Evolutionary conservation across 345 rosid species (phyloP).

Genomic region (Firmiana major): DNA sequence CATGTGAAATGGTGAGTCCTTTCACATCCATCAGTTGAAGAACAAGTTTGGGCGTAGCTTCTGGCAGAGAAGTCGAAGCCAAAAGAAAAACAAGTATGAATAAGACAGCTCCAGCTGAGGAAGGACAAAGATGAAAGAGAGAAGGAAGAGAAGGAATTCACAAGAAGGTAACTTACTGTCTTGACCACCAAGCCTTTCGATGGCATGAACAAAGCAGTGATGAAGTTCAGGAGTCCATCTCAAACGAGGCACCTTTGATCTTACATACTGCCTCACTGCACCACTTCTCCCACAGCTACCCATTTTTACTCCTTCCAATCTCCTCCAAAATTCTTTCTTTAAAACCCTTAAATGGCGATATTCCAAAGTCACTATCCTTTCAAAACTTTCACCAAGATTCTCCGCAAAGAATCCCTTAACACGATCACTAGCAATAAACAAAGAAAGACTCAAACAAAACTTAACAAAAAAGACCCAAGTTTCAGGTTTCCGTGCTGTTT

Average conservation of each 20-base stretch:
- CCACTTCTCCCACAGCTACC: slow-evolving; percentile 74
- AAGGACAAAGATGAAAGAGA: not conserved
- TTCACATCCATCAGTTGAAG: slow-evolving; percentile 97
- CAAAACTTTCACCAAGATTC: not conserved
- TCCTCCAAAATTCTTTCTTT: not conserved
- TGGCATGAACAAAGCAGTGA: slow-evolving; percentile 83
- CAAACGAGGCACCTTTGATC: slow-evolving; percentile 88
- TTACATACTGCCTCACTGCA: slow-evolving; percentile 77
- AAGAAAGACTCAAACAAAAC: not conserved
- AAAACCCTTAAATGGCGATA: slow-evolving; percentile 17
- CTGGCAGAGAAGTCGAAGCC: slow-evolving; percentile 26
- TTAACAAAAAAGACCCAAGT: not conserved
- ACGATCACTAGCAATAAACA: not conserved
- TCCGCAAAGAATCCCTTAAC: not conserved
- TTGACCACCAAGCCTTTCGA: slow-evolving; percentile 87
- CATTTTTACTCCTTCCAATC: slow-evolving; percentile 30
- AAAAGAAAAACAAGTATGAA: not conserved
- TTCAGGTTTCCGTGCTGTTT: not conserved
- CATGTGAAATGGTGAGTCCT: slow-evolving; percentile 97
- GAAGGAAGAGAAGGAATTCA: not conserved
- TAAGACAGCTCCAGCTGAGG: not conserved
- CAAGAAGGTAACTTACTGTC: slow-evolving; percentile 40
- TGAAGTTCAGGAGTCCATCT: slow-evolving; percentile 99
- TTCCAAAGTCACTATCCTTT: not conserved
- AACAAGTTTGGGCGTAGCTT: slow-evolving; percentile 94